phyloP scores from a whole-genome alignment of 768 basidiomycete species.

The Aureoboletus auriporus region DNA sequence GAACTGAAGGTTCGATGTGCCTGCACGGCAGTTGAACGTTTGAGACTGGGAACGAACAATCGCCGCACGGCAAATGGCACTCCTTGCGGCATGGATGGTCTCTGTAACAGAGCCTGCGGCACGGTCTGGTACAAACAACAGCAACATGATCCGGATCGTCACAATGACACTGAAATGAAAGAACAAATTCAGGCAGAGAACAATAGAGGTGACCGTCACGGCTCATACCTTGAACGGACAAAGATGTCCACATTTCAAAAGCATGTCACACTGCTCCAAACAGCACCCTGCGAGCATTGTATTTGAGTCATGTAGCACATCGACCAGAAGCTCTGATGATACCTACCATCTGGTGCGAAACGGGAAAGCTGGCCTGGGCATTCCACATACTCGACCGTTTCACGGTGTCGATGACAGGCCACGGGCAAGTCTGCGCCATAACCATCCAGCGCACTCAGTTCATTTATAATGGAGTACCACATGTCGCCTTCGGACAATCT shows the following conservation, averaged over 20 bases:
- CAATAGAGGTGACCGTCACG: not conserved
- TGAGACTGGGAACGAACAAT: conserved; percentile 45
- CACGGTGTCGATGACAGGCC: conserved; percentile 52
- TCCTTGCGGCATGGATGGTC: conserved; percentile 54
- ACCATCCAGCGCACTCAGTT: conserved; percentile 44
- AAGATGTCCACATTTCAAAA: conserved; percentile 57
- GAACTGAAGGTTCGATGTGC: conserved; percentile 40
- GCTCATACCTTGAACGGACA: conserved; percentile 55
- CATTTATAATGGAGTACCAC: conserved; percentile 57
- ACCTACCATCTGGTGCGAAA: conserved; percentile 57
- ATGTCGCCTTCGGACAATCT: conserved; percentile 50
- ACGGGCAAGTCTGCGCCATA: conserved; percentile 55
- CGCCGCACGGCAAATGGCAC: conserved; percentile 51
- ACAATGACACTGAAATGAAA: conserved; percentile 47
- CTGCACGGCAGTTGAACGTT: conserved; percentile 56
- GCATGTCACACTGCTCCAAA: conserved; percentile 48
- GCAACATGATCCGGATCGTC: conserved; percentile 53
- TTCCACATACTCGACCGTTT: conserved; percentile 37
- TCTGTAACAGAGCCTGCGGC: conserved; percentile 48
- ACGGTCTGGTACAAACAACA: conserved; percentile 45
- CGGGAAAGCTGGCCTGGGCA: conserved; percentile 48
- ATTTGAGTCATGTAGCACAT: too few relatives aligned
- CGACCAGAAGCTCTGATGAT: too few relatives aligned
- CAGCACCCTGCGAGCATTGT: conserved; percentile 27
- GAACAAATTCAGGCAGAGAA: not conserved